A percentile compares a stretch with the other conserved stretches of the same genome.
Evolutionary conservation across 2,329 filamentous ascomycete genomes (phyloP).

Genomic region (Calonectria montana): DNA sequence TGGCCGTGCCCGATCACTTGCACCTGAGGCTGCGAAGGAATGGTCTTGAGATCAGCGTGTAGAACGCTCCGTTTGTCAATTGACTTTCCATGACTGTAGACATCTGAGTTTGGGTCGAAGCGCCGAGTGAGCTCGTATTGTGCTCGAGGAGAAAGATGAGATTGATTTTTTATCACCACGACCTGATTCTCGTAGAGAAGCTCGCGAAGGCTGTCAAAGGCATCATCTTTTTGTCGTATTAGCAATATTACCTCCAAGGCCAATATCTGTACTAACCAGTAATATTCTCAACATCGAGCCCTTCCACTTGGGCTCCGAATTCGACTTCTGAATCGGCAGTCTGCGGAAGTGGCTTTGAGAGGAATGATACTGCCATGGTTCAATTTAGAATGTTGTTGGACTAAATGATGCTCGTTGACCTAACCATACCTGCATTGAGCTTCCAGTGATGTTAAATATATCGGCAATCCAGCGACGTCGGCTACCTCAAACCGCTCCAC

Average conservation of each 20-base stretch:
- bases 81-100: conserved; percentile 6
- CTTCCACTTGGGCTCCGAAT: neutral
- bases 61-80: conserved; percentile 10
- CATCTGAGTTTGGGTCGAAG: neutral
- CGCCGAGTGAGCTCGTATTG: conserved; percentile 14
- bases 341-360: neutral
- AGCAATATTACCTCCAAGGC: rapidly evolving
- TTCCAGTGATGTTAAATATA: neutral
- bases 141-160: conserved; percentile 7
- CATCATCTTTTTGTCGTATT: neutral
- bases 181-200: conserved; percentile 19
- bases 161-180: conserved; percentile 22
- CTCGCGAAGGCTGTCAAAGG: conserved; percentile 2
- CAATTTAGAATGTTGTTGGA: neutral
- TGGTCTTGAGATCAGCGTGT: conserved; percentile 7
- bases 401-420: neutral
- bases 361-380: neutral
- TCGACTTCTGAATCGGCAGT: neutral
- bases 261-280: neutral
- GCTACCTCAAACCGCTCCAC: neutral
- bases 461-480: neutral
- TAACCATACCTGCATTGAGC: rapidly evolving
- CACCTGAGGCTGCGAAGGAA: conserved; percentile 6
- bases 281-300: conserved; percentile 1
- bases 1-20: conserved; percentile 10